Base-by-base conservation (phyloP, 2,329 filamentous ascomycete species). In the Myriosclerotinia curreyana region DNA sequence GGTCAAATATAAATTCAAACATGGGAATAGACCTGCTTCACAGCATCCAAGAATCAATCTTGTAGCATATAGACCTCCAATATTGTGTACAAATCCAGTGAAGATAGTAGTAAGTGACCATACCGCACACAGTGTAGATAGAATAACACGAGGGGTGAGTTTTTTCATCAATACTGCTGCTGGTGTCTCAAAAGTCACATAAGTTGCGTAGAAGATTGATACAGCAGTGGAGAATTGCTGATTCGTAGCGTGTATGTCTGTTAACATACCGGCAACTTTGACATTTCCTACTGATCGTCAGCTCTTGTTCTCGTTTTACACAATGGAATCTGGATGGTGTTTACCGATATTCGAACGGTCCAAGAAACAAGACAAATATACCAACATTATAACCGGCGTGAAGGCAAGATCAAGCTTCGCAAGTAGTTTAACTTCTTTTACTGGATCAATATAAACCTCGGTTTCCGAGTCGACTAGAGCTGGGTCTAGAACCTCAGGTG, bases 321-420 rank as follows among this genome's bases (percentile, higher is more conserved):
- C 28, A 31, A 31, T 31, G 2, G 50, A 46, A 15, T 5, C 22
- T 17, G n/a, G 22, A n/a, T 17, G n/a, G 28, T 34, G 34, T 28
- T 44, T 61, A 65, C 67, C 68, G 48, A 84, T 83, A 67, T 82
- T 83, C 25, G 77, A 76, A 62, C 83, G 77, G 71, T 86, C 84
- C 49, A 85, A 75, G 69, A 82, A 84, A 66, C 79, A 83, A 5
- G 78, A 77, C 25, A 86, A 70, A 66, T 84, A 86, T 5, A 84
- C 77, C 54, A 83, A 72, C 78, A 83, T 83, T 65, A 85, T 81
- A 62, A 84, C 79, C 0, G 81, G 81, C 5, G 79, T 77, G 59
- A 83, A 78, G 4, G 76, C 76, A 4, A 78, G 52, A 62, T 83
- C 81, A 14, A 83, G 73, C 65, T 82, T 82, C 25, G 74, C 71